These are phyloP conservation scores for Cicer judaicum DNA, from an alignment of 306 rosid species.

Conservation along the genomic window DNA sequence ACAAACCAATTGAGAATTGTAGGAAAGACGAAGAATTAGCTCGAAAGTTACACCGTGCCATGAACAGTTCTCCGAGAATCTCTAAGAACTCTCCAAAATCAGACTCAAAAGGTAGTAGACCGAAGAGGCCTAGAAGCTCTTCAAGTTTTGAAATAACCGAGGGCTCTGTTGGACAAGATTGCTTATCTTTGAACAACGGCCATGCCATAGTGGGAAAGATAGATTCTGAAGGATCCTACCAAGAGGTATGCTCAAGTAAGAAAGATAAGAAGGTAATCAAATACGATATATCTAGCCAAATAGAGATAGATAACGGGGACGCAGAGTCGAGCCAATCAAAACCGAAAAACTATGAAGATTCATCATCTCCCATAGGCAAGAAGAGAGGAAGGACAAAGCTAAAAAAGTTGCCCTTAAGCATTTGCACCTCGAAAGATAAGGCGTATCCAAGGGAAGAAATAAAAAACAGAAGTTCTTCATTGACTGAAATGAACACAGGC, in stretches of 20 bases:
- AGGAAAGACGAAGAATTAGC: constrained; percentile 91
- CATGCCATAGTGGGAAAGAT: constrained; percentile 55
- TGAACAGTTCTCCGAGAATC: constrained; percentile 93
- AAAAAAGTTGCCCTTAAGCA: constrained; percentile 83
- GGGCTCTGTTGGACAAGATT: constrained; percentile 60
- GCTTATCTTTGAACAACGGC: constrained; percentile 60
- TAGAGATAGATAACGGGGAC: constrained; percentile 61
- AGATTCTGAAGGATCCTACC: constrained; percentile 58
- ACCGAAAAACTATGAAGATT: constrained; percentile 60
- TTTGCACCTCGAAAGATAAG: constrained; percentile 73
- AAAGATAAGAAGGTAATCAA: constrained; percentile 56
- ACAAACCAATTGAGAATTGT: constrained; percentile 75
- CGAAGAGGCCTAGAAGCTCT: constrained; percentile 69
- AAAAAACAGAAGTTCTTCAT: constrained; percentile 52
- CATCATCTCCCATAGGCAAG: constrained; percentile 61
- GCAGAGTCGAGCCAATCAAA: constrained; percentile 72
- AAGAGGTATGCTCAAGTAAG: constrained; percentile 64
- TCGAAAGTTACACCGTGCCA: constrained; percentile 83
- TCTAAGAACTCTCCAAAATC: constrained; percentile 70
- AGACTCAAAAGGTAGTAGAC: constrained; percentile 65
- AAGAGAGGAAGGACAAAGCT: constrained; percentile 93
- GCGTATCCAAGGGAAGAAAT: constrained; percentile 67
- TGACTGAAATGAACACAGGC: constrained; percentile 58
- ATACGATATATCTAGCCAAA: constrained; percentile 57
- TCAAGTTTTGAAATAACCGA: constrained; percentile 61